Percentiles rank a stretch among this genome's conserved stretches.
Conservation (phyloP, 163 green algal species). For the Chlorella variabilis region DNA sequence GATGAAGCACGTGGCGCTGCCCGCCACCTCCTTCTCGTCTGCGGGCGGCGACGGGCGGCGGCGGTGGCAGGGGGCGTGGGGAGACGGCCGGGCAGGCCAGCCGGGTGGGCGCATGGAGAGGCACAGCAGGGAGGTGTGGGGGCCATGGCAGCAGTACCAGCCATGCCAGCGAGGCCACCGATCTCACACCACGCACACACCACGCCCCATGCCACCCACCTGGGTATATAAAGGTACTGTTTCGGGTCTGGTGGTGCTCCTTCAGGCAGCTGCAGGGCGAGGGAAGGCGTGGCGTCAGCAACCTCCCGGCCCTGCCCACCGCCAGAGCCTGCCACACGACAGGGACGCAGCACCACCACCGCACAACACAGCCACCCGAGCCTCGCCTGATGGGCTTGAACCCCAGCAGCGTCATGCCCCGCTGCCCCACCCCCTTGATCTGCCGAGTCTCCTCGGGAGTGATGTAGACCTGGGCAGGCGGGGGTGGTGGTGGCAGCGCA, state of each 20-base stretch:
- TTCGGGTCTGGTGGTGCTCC: conserved; percentile 58
- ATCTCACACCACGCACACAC: too few species aligned
- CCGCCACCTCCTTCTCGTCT: conserved; percentile 53
- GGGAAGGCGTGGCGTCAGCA: background rate
- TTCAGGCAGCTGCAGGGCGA: conserved; percentile 42
- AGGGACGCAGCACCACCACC: background rate
- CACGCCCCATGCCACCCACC: background rate
- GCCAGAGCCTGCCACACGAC: background rate
- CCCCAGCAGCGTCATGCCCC: conserved; percentile 51
- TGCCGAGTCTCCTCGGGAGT: conserved; percentile 24
- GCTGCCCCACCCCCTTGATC: conserved; percentile 6
- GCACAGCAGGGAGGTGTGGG: too few species aligned
- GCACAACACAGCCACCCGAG: too few species aligned
- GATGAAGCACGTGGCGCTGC: conserved; percentile 59
- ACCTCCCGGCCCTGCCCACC: too few species aligned
- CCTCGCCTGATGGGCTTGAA: conserved; percentile 56
- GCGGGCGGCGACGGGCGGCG: too few species aligned
- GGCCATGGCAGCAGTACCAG: too few species aligned
- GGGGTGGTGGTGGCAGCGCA: background rate
- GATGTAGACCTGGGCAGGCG: conserved; percentile 27
- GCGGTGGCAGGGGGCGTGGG: too few species aligned
- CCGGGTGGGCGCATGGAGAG: too few species aligned
- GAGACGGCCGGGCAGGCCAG: too few species aligned
- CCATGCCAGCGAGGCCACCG: background rate
- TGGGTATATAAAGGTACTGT: conserved; percentile 61